Conservation (phyloP, 1,284 basidiomycete species). For the Albatrellus sp. region DNA sequence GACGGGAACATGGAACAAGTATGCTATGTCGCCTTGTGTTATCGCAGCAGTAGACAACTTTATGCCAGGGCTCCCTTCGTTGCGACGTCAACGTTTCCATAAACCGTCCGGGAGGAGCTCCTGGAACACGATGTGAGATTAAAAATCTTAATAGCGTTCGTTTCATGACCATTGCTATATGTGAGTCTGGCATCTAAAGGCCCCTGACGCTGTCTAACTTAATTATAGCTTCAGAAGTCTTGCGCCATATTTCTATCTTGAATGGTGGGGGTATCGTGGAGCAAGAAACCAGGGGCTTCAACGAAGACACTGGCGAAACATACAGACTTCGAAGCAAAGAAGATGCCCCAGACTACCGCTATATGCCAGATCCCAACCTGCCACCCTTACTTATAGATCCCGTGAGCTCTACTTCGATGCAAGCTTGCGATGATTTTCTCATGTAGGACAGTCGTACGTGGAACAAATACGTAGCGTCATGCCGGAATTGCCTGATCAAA, state of each 20-base stretch:
- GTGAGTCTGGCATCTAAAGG: constrained; percentile 30
- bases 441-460: constrained; percentile 41
- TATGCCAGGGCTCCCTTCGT: constrained; percentile 71
- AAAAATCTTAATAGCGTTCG: constrained; percentile 94
- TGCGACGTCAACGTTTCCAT: constrained; percentile 97
- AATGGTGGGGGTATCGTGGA: constrained; percentile 33
- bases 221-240: constrained; percentile 51
- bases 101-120: constrained; percentile 48
- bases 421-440: background rate
- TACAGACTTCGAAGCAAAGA: constrained; percentile 83
- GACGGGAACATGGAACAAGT: constrained; percentile 98
- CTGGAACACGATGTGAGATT: constrained; percentile 87
- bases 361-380: constrained; percentile 96
- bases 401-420: constrained; percentile 22
- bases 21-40: constrained; percentile 10
- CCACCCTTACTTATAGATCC: constrained; percentile 62
- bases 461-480: constrained; percentile 40
- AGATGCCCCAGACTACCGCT: constrained; percentile 90
- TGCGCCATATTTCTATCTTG: constrained; percentile 58
- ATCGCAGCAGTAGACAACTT: constrained; percentile 1
- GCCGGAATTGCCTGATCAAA: constrained; percentile 72
- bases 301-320: constrained; percentile 75
- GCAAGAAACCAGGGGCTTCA: constrained; percentile 89
- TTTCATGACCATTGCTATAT: constrained; percentile 79
- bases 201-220: background rate